These are phyloP conservation scores for Syzygium oleosum DNA, from an alignment of 345 rosid species.

Conservation along the genomic window DNA sequence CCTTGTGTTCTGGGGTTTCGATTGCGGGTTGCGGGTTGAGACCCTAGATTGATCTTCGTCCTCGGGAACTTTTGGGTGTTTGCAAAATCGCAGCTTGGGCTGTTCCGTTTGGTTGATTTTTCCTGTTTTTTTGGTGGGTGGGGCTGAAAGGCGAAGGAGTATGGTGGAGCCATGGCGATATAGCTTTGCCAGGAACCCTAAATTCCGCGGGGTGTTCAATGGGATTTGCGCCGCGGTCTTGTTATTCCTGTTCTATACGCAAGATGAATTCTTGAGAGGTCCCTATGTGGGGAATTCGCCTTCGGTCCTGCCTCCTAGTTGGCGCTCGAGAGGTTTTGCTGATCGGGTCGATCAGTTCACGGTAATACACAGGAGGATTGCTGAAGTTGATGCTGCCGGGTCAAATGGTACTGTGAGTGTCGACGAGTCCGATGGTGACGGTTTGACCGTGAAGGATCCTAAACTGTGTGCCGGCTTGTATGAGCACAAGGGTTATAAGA, in stretches of 20 bases:
- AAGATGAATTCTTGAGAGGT: slow-evolving; percentile 2
- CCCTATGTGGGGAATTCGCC: slow-evolving; percentile 2
- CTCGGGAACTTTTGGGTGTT: neutral
- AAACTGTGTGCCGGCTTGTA: slow-evolving; percentile 34
- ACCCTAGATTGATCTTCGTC: neutral
- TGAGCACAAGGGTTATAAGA: slow-evolving; percentile 32
- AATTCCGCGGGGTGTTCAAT: slow-evolving; percentile 11
- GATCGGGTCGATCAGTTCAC: neutral
- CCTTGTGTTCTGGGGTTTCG: neutral
- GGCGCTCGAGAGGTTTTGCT: slow-evolving; percentile 1
- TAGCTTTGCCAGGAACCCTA: neutral
- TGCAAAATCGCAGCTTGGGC: neutral
- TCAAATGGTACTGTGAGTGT: neutral
- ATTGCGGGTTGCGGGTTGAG: neutral
- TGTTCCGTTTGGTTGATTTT: neutral
- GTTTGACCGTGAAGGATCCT: slow-evolving; percentile 16
- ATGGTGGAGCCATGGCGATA: slow-evolving; percentile 7
- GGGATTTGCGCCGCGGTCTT: slow-evolving; percentile 13
- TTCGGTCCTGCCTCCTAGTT: neutral
- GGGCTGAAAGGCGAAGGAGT: neutral
- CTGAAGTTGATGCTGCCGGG: slow-evolving; percentile 6
- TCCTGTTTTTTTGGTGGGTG: neutral
- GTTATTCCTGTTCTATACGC: slow-evolving; percentile 18
- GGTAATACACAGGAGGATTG: slow-evolving; percentile 12
- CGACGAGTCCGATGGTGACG: neutral